phyloP scores from a whole-genome alignment of 2,329 filamentous ascomycete species.

The Xylariomycetidae sp. region DNA sequence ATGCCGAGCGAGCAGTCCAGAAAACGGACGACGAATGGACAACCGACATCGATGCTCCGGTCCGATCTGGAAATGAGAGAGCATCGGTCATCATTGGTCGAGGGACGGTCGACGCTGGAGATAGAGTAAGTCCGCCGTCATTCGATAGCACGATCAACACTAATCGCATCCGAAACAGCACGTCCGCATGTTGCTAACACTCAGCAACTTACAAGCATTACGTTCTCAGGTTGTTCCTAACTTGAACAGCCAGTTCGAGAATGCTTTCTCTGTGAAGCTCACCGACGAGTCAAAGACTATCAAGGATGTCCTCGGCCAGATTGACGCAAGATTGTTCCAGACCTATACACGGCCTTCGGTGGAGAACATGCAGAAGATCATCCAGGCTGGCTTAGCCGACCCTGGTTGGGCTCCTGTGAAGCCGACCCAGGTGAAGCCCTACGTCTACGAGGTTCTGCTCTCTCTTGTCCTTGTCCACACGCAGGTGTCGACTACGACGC shows the following conservation, averaged over 20 bases:
- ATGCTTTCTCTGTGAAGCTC: constrained; percentile 86
- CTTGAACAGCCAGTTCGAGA: constrained; percentile 89
- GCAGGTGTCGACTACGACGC: constrained; percentile 74
- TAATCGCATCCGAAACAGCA: constrained; percentile 49
- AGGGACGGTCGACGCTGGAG: constrained; percentile 47
- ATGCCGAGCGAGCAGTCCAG: constrained; percentile 71
- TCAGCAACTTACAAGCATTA: constrained; percentile 84
- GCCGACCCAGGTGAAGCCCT: constrained; percentile 74
- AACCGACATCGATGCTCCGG: constrained; percentile 38
- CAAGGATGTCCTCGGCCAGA: constrained; percentile 81
- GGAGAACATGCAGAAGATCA: constrained; percentile 59
- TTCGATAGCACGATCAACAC: constrained; percentile 4
- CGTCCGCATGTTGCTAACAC: constrained; percentile 85
- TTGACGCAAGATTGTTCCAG: constrained; percentile 85
- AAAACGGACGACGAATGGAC: constrained; percentile 59
- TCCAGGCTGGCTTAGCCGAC: constrained; percentile 65
- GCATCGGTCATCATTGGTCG: constrained; percentile 34
- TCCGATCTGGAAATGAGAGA: constrained; percentile 24
- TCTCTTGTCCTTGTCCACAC: constrained; percentile 86
- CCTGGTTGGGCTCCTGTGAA: constrained; percentile 59
- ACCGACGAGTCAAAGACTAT: constrained; percentile 92
- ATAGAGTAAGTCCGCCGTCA: constrained; percentile 40
- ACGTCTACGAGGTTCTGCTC: constrained; percentile 83
- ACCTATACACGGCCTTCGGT: constrained; percentile 81
- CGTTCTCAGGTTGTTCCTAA: constrained; percentile 77